These are phyloP conservation scores for Leccinum pachyderme DNA, from an alignment of 1,284 basidiomycete species.

Conservation along the genomic window DNA sequence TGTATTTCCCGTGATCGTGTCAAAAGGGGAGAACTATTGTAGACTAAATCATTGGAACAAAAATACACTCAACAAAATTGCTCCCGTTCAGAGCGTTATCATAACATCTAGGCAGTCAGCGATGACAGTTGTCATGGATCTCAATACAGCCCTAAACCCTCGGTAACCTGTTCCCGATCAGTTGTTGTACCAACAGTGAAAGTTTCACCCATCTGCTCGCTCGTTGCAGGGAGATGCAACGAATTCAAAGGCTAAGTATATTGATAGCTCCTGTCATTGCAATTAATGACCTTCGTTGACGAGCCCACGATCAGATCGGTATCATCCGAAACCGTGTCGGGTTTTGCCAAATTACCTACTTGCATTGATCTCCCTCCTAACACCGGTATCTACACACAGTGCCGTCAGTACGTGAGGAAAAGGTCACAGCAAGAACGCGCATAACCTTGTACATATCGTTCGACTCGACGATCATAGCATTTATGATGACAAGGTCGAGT, in stretches of 20 bases:
- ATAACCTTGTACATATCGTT: conserved; percentile 21
- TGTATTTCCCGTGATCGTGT: not conserved
- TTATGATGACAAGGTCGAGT: conserved; percentile 61
- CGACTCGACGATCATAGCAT: conserved; percentile 94
- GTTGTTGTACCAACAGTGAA: conserved; percentile 78
- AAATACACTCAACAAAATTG: conserved; percentile 84
- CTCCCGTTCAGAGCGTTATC: conserved; percentile 96
- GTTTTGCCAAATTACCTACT: conserved; percentile 97
- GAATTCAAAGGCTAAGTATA: conserved; percentile 25
- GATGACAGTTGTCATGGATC: conserved; percentile 86
- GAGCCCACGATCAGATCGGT: conserved; percentile 79
- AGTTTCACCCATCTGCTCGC: conserved; percentile 53
- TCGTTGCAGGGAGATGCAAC: conserved; percentile 93
- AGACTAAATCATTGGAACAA: conserved; percentile 39
- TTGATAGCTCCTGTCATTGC: conserved; percentile 81
- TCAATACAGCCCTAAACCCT: conserved; percentile 97
- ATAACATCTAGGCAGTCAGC: conserved; percentile 77
- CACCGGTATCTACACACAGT: conserved; percentile 89
- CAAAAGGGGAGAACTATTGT: not conserved
- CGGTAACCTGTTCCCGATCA: conserved; percentile 89
- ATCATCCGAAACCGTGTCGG: conserved; percentile 81
- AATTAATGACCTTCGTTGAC: conserved; percentile 93
- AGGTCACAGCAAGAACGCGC: not conserved
- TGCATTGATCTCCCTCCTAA: conserved; percentile 80
- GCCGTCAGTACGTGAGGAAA: not conserved